phyloP scores from a whole-genome alignment of 2,329 filamentous ascomycete genomes.

The Hysterium pulicare region DNA sequence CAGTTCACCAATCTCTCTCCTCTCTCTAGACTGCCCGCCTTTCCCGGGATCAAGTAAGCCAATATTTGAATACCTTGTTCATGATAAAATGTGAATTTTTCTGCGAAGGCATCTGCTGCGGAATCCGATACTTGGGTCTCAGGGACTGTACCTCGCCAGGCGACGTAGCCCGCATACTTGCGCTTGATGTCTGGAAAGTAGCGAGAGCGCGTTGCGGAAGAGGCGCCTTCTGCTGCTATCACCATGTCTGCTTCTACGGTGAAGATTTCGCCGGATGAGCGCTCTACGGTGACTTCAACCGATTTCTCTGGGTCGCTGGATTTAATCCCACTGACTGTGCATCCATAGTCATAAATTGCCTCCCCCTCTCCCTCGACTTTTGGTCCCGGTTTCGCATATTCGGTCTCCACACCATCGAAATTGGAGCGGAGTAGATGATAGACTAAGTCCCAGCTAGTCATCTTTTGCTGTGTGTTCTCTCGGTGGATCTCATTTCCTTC shows the following conservation, averaged over 20 bases:
- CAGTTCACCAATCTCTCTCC: slow-evolving; percentile 47
- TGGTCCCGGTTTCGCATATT: neutral
- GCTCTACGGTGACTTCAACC: neutral
- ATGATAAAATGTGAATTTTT: neutral
- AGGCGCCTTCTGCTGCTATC: slow-evolving; percentile 19
- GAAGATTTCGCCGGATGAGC: neutral
- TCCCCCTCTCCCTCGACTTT: slow-evolving; percentile 1
- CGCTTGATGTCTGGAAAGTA: slow-evolving; percentile 11
- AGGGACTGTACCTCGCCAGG: slow-evolving; percentile 15
- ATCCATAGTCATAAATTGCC: neutral
- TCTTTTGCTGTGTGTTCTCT: slow-evolving; percentile 3
- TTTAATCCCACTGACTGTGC: neutral
- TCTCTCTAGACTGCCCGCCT: slow-evolving; percentile 36
- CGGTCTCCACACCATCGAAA: slow-evolving; percentile 16
- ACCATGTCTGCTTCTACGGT: slow-evolving; percentile 9
- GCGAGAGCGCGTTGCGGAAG: slow-evolving; percentile 10
- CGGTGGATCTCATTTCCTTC: neutral
- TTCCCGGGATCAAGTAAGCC: slow-evolving; percentile 47
- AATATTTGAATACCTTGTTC: too few species aligned
- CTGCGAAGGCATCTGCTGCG: neutral
- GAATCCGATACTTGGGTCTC: neutral
- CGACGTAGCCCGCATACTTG: slow-evolving; percentile 17
- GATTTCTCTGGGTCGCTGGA: too few species aligned
- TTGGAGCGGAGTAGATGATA: slow-evolving; percentile 32
- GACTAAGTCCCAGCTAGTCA: slow-evolving; percentile 34